A percentile compares a stretch with the other conserved stretches of the same genome.
Evolutionary conservation across 208 protist species (phyloP).

Genomic region (Zelonia costaricensis): DNA sequence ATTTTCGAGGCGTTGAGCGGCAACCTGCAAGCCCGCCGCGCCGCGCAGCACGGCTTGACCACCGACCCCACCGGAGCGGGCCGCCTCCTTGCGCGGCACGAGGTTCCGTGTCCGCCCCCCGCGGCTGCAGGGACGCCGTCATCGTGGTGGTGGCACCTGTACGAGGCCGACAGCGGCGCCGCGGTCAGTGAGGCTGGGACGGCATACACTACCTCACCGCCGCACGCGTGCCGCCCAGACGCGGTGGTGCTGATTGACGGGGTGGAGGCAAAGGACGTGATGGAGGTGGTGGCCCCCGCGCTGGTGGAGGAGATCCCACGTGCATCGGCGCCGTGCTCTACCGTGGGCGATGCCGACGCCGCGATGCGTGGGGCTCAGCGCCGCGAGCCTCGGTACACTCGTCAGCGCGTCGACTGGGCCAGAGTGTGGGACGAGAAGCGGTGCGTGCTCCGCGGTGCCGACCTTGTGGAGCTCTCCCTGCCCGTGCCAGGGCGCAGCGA

Average conservation of each 20-base stretch:
- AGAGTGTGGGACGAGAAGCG: constrained; percentile 15
- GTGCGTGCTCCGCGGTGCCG: constrained; percentile 29
- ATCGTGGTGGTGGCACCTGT: background rate
- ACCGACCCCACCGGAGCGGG: background rate
- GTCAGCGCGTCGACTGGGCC: constrained; percentile 10
- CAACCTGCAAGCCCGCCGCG: background rate
- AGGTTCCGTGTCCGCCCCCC: background rate
- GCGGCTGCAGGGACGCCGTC: too few species aligned
- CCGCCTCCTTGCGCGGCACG: background rate
- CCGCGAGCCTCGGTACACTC: constrained; percentile 20
- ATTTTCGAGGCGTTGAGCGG: background rate
- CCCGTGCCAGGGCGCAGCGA: background rate
- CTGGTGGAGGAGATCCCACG: constrained; percentile 34
- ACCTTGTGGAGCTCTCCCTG: constrained; percentile 59
- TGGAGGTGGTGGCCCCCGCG: constrained; percentile 34
- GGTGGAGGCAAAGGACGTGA: constrained; percentile 53
- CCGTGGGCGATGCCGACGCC: background rate
- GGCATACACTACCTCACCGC: too few species aligned
- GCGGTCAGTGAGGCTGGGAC: background rate
- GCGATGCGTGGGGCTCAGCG: constrained; percentile 14
- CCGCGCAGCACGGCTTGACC: background rate
- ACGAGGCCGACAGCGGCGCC: background rate
- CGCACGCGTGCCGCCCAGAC: constrained; percentile 50
- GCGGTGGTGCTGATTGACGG: constrained; percentile 69
- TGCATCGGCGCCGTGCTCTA: background rate